phyloP scores from a whole-genome alignment of 495 filamentous ascomycete genomes.

The Sphaerosporella brunnea region DNA sequence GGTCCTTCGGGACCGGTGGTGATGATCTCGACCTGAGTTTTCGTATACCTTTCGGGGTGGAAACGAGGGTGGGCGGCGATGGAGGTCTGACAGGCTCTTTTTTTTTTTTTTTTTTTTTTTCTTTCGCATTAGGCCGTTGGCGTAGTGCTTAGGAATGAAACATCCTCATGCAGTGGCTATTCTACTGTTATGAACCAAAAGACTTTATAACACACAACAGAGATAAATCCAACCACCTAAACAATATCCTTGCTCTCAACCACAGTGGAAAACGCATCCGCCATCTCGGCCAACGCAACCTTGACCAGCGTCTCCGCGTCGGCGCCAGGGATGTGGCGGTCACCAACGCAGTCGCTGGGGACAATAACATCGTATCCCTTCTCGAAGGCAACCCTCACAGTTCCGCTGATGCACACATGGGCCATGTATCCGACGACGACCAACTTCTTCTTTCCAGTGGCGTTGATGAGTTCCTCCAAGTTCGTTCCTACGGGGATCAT shows the following conservation, averaged over 20 bases:
- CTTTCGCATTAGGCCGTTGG: too few relatives aligned
- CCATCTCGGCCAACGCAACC: slow-evolving; percentile 23
- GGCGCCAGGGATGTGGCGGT: slow-evolving; percentile 39
- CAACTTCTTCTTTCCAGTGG: slow-evolving; percentile 21
- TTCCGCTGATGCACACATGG: slow-evolving; percentile 46
- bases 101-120: too few relatives aligned
- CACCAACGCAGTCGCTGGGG: slow-evolving; percentile 39
- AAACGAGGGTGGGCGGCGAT: too few relatives aligned
- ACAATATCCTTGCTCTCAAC: slow-evolving; percentile 1
- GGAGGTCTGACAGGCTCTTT: too few relatives aligned
- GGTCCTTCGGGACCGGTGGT: too few relatives aligned
- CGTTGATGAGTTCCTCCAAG: slow-evolving; percentile 21
- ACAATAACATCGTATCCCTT: slow-evolving; percentile 42
- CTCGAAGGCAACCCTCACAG: slow-evolving; percentile 37
- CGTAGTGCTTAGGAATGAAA: too few relatives aligned
- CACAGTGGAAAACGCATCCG: slow-evolving; percentile 5
- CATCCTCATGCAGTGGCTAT: too few relatives aligned
- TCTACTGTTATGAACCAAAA: too few relatives aligned
- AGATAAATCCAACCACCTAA: too few relatives aligned
- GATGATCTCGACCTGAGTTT: too few relatives aligned
- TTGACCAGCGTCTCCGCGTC: slow-evolving; percentile 19
- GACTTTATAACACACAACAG: too few relatives aligned
- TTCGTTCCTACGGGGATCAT: slow-evolving; percentile 9
- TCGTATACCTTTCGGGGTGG: too few relatives aligned
- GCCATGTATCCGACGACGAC: slow-evolving; percentile 28